Percentiles rank a stretch among this genome's conserved stretches.
phyloP scores from a whole-genome alignment of 2,329 filamentous ascomycete species.

The Nigrospora osmanthi region DNA sequence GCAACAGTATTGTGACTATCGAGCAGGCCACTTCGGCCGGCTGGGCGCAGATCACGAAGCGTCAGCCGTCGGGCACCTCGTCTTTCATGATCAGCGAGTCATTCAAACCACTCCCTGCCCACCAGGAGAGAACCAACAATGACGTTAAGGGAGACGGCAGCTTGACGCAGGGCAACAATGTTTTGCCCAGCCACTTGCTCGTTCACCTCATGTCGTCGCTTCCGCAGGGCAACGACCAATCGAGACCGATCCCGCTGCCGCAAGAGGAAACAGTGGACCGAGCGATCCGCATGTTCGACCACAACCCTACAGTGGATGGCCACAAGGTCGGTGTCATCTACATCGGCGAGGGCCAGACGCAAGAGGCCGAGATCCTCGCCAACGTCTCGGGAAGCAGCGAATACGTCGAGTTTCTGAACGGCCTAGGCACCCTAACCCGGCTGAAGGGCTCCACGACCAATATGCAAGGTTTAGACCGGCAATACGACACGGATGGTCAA shows the following conservation, averaged over 20 bases:
- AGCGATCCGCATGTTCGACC: slow-evolving; percentile 75
- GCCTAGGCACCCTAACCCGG: slow-evolving; percentile 72
- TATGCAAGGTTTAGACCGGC: slow-evolving; percentile 79
- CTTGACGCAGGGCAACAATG: slow-evolving; percentile 45
- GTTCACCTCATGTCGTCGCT: slow-evolving; percentile 60
- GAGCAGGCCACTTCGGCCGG: slow-evolving; percentile 61
- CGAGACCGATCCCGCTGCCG: slow-evolving; percentile 70
- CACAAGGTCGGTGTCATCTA: slow-evolving; percentile 96
- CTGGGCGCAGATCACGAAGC: slow-evolving; percentile 63
- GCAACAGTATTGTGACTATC: slow-evolving; percentile 66
- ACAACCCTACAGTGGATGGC: slow-evolving; percentile 82
- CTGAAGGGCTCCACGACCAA: slow-evolving; percentile 84
- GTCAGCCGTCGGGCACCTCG: slow-evolving; percentile 62
- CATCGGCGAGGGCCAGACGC: slow-evolving; percentile 76
- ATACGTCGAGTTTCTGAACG: slow-evolving; percentile 77
- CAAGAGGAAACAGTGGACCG: slow-evolving; percentile 61
- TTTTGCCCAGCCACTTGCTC: slow-evolving; percentile 67
- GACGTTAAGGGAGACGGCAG: slow-evolving; percentile 43
- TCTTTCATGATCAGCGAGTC: slow-evolving; percentile 52
- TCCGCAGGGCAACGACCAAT: slow-evolving; percentile 46
- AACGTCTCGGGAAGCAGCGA: slow-evolving; percentile 83
- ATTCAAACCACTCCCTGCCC: slow-evolving; percentile 49
- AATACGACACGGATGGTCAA: slow-evolving; percentile 72
- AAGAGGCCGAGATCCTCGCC: slow-evolving; percentile 76
- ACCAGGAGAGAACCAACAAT: slow-evolving; percentile 41